Percentiles rank a stretch among this genome's conserved stretches.
Evolutionary conservation across 805 yeast species (phyloP).

Genomic region (Cephaloascus fragrans): DNA sequence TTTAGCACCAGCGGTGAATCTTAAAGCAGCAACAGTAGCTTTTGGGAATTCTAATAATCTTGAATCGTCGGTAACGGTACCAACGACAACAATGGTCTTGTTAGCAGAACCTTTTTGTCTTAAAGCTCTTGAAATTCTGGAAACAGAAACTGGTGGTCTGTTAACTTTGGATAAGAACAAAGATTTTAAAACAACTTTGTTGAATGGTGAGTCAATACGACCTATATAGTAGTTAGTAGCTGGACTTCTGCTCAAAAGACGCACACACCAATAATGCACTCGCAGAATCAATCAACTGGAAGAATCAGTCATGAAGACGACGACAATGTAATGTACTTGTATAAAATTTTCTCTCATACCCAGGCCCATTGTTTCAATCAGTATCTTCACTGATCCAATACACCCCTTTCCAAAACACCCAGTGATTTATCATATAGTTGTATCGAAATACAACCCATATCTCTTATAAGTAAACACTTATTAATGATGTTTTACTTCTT

Average conservation of each 20-base stretch:
- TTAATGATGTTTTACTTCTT: too few species aligned
- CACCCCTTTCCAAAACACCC: not conserved
- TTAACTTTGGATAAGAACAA: slow-evolving; percentile 96
- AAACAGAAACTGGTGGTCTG: slow-evolving; percentile 98
- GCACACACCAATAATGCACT: slow-evolving; percentile 11
- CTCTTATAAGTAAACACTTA: too few species aligned
- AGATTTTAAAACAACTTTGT: slow-evolving; percentile 90
- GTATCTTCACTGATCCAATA: not conserved
- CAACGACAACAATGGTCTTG: slow-evolving; percentile 95
- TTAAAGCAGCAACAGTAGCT: slow-evolving; percentile 97
- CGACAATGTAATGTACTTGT: not conserved
- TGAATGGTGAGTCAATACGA: slow-evolving; percentile 99
- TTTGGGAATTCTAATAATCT: slow-evolving; percentile 93
- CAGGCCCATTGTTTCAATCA: not conserved
- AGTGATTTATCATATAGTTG: too few species aligned
- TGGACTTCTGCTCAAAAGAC: slow-evolving; percentile 33
- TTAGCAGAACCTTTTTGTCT: slow-evolving; percentile 64
- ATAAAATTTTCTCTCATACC: not conserved
- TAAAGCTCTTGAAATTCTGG: slow-evolving; percentile 82
- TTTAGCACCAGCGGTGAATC: slow-evolving; percentile 98
- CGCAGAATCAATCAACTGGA: slow-evolving; percentile 1
- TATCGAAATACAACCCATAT: too few species aligned
- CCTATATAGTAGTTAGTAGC: slow-evolving; percentile 42
- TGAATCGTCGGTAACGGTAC: slow-evolving; percentile 98
- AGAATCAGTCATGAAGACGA: too few species aligned